Evolutionary conservation across 768 basidiomycete species (phyloP).

Genomic region (Gymnopilus dilepis): DNA sequence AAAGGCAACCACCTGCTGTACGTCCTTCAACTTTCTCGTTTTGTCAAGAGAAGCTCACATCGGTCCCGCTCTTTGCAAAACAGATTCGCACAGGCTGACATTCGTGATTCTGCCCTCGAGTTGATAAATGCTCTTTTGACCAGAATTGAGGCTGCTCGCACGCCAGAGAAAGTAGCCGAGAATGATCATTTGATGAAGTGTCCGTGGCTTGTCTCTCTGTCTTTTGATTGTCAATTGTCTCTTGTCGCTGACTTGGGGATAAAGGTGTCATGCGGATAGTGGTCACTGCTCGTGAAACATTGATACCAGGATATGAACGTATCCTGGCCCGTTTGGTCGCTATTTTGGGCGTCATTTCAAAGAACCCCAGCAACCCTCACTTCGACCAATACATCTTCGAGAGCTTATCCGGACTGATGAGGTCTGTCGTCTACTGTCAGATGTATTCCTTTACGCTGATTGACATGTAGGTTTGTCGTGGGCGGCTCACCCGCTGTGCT

Average conservation of each 20-base stretch:
- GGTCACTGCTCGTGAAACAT: constrained; percentile 81
- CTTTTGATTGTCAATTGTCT: too few species aligned
- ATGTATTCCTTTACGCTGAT: neutral
- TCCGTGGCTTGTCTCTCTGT: constrained; percentile 40
- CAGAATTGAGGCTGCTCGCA: constrained; percentile 79
- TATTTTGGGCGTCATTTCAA: constrained; percentile 87
- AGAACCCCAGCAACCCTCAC: constrained; percentile 96
- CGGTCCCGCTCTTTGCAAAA: constrained; percentile 4
- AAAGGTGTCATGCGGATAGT: constrained; percentile 95
- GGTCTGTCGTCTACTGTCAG: constrained; percentile 46
- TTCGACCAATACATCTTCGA: constrained; percentile 99
- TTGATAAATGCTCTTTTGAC: constrained; percentile 74
- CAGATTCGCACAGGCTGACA: constrained; percentile 88
- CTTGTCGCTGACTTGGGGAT: constrained; percentile 11
- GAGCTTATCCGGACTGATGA: constrained; percentile 90
- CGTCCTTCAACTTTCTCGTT: constrained; percentile 31
- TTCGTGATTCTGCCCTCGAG: constrained; percentile 79
- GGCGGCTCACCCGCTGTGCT: constrained; percentile 70
- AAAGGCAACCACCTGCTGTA: constrained; percentile 76
- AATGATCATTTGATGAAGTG: constrained; percentile 99
- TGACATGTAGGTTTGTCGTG: constrained; percentile 71
- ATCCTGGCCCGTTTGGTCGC: constrained; percentile 75
- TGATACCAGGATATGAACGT: constrained; percentile 69
- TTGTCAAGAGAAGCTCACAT: constrained; percentile 7
- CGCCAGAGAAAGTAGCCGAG: constrained; percentile 93